Base-by-base conservation (phyloP, 2,329 filamentous ascomycete genomes). In the Microthyrium microscopicum region DNA sequence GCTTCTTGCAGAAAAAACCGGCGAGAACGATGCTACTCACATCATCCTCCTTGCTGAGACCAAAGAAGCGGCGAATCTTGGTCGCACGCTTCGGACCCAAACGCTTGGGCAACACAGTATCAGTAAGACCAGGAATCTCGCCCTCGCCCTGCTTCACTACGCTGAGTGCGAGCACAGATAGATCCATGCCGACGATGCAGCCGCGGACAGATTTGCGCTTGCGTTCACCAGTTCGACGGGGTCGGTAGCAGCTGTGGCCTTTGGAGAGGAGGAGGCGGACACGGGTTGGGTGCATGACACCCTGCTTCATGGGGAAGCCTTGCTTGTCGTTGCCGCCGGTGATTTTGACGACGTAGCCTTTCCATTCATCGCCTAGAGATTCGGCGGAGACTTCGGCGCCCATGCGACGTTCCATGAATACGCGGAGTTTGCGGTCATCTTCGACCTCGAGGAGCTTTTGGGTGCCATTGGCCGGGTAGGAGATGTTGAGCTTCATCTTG, bases 251-350 rank as follows among this genome's bases (percentile, higher is more conserved):
- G 53, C 83, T 89, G 81, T 95, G 89, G 62, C 89, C 89, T 37
- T 92, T 84, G 60, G 78, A 60, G 58, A 98, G 83, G 56, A 98
- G 80, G 50, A 98, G 84, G 52, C 82, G 79, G 68, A 94, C 89
- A 89, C 89, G 89, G 62, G 82, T 89, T 55, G 89, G 85, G 65
- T 92, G 81, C 74, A 98, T 87, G 62, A 92, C 81, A 73, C 89
- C 89, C 78, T 98, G 91, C 84, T 98, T 98, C 89, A 98, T 36
- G 53, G 89, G 89, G 77, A 98, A 98, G 71, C 89, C 89, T 74
- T 98, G 91, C 83, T 98, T 98, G 81, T 98, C 89, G 80, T 98
- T 98, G 61, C 91, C 89, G 58, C 89, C 91, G 55, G 89, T 98
- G 71, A 98, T 95, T 62, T 76, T 79, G 78, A 98, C 84, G 70